Evolutionary conservation across 768 basidiomycete species (phyloP).

Genomic region (Lentinula sp.): DNA sequence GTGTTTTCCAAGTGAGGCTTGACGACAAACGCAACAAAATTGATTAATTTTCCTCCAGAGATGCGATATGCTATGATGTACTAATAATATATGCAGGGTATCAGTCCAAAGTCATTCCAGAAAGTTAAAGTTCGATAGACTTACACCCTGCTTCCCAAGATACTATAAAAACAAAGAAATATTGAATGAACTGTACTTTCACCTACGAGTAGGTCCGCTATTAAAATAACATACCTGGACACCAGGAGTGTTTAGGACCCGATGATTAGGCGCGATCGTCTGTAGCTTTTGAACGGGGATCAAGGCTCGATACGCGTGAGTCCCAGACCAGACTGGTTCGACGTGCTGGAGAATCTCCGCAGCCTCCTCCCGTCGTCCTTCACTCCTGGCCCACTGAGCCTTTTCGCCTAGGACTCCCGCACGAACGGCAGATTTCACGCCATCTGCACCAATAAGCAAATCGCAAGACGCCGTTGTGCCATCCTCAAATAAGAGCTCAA

Average conservation of each 20-base stretch:
- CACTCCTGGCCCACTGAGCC: slow-evolving; percentile 25
- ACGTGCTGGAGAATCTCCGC: slow-evolving; percentile 34
- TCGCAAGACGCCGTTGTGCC: slow-evolving; percentile 56
- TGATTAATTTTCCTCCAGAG: slow-evolving; percentile 49
- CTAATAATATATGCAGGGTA: slow-evolving; percentile 23
- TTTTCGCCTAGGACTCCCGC: slow-evolving; percentile 31
- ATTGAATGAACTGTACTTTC: background rate
- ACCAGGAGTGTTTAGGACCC: slow-evolving; percentile 32
- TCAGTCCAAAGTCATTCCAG: background rate
- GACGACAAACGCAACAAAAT: slow-evolving; percentile 53
- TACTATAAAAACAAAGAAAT: slow-evolving; percentile 32
- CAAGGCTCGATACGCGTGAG: slow-evolving; percentile 52
- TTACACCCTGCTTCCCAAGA: slow-evolving; percentile 42
- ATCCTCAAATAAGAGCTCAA: slow-evolving; percentile 56
- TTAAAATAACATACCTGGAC: slow-evolving; percentile 34
- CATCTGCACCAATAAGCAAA: slow-evolving; percentile 35
- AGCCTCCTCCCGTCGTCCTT: slow-evolving; percentile 31
- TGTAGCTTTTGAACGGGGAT: slow-evolving; percentile 45
- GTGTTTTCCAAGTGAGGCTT: slow-evolving; percentile 48
- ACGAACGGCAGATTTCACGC: slow-evolving; percentile 18
- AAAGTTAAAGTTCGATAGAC: background rate
- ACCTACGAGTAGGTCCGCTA: background rate
- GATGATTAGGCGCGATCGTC: slow-evolving; percentile 39
- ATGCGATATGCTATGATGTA: slow-evolving; percentile 61
- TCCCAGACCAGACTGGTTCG: slow-evolving; percentile 56